These are phyloP conservation scores for Rhinocladiella mackenziei DNA, from an alignment of 2,329 filamentous ascomycete species.

Conservation along the genomic window DNA sequence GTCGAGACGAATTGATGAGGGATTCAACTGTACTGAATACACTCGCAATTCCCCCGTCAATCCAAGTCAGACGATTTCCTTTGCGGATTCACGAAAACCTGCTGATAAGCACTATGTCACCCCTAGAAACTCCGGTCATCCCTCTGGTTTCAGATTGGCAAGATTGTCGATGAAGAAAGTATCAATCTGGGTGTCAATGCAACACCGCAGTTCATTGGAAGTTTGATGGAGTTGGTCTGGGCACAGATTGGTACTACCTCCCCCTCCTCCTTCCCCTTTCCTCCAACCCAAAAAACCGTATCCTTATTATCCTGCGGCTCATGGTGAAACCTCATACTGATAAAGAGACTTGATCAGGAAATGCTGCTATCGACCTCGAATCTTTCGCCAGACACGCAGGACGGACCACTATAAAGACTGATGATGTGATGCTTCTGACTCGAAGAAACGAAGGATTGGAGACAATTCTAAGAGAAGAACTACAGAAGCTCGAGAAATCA, in stretches of 20 bases:
- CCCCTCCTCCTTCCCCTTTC: not conserved
- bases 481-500: slow-evolving; percentile 21
- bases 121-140: slow-evolving; percentile 62
- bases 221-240: slow-evolving; percentile 82
- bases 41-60: not conserved
- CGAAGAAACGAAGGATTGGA: slow-evolving; percentile 83
- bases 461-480: slow-evolving; percentile 54
- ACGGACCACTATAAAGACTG: slow-evolving; percentile 71
- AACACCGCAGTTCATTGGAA: slow-evolving; percentile 84
- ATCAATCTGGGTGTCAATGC: slow-evolving; percentile 72
- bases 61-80: not conserved
- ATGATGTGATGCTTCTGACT: slow-evolving; percentile 83
- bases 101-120: not conserved
- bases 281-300: not conserved
- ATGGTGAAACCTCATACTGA: not conserved
- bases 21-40: not conserved
- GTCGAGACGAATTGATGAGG: not conserved
- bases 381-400: slow-evolving; percentile 71
- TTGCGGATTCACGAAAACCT: slow-evolving; percentile 27
- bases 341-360: slow-evolving; percentile 39
- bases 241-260: slow-evolving; percentile 66
- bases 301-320: no score
- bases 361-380: slow-evolving; percentile 58
- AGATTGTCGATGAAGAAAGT: slow-evolving; percentile 83
- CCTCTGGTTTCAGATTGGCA: slow-evolving; percentile 77